Conservation (phyloP, 306 rosid species). For the barrel medic (Medicago truncatula) region DNA sequence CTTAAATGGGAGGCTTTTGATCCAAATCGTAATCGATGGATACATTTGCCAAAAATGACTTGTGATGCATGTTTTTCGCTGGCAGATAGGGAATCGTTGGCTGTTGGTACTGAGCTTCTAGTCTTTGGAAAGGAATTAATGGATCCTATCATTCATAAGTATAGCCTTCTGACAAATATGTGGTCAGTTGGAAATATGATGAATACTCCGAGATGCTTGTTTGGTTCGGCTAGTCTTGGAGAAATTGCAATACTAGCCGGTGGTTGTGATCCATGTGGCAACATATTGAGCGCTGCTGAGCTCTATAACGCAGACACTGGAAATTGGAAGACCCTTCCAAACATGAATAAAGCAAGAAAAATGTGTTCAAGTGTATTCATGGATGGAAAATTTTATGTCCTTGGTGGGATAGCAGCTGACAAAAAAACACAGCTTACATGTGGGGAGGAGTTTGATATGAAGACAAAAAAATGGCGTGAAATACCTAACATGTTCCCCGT, state of each 20-base stretch:
- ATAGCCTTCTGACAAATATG: background rate
- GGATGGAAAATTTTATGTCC: slow-evolving; percentile 68
- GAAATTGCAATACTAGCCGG: slow-evolving; percentile 80
- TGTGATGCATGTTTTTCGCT: background rate
- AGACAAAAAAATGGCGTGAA: slow-evolving; percentile 62
- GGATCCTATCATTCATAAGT: background rate
- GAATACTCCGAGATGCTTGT: slow-evolving; percentile 75
- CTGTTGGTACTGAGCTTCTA: background rate
- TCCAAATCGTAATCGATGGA: too few relatives aligned
- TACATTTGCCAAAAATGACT: too few relatives aligned
- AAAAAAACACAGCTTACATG: slow-evolving; percentile 44
- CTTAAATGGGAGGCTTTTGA: too few relatives aligned
- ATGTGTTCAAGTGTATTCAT: slow-evolving; percentile 73
- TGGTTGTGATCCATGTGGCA: slow-evolving; percentile 64
- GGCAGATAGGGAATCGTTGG: background rate
- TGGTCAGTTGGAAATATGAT: slow-evolving; percentile 31
- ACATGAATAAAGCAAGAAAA: slow-evolving; percentile 69
- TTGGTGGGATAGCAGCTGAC: slow-evolving; percentile 70
- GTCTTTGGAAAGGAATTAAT: background rate
- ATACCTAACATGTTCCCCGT: slow-evolving; percentile 68
- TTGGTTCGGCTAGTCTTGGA: slow-evolving; percentile 75
- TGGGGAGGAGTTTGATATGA: slow-evolving; percentile 73
- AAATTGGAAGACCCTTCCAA: slow-evolving; percentile 68
- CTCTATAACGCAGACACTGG: slow-evolving; percentile 65
- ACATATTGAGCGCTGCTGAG: slow-evolving; percentile 53